A percentile compares a stretch with the other conserved stretches of the same genome.
Conservation (phyloP, 176 grass and related monocot species). For the Neostapfia colusana region DNA sequence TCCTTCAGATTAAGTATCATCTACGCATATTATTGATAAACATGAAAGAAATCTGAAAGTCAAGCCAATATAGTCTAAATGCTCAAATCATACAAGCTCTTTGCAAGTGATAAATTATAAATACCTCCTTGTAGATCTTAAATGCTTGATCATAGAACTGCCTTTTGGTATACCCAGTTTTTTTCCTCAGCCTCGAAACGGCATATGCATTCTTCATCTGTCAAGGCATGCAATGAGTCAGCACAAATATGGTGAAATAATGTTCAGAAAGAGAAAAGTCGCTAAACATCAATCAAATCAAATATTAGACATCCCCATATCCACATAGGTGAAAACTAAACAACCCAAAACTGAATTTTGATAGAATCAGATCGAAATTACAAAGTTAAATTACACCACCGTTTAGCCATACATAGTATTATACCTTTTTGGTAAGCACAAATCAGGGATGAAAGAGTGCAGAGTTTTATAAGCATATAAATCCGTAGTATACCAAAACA, state of each 20-base stretch:
- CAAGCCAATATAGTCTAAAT: slow-evolving; percentile 1
- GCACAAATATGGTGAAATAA: slow-evolving; percentile 13
- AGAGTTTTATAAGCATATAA: slow-evolving; percentile 10
- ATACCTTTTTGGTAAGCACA: slow-evolving; percentile 6
- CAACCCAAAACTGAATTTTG: slow-evolving; percentile 1
- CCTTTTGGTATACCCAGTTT: slow-evolving; percentile 84
- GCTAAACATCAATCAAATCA: slow-evolving; percentile 13
- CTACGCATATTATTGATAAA: neutral
- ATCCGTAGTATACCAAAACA: slow-evolving; percentile 15
- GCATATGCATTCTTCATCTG: slow-evolving; percentile 98
- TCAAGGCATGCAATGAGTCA: slow-evolving; percentile 37
- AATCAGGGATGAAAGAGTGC: neutral
- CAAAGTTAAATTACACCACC: neutral
- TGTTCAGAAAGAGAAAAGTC: slow-evolving; percentile 2
- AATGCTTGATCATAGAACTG: slow-evolving; percentile 85
- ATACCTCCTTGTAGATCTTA: slow-evolving; percentile 88
- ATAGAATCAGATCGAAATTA: slow-evolving; percentile 20
- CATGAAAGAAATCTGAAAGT: neutral
- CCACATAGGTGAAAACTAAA: slow-evolving; percentile 15
- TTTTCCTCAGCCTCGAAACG: slow-evolving; percentile 75
- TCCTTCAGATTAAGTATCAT: neutral
- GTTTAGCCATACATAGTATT: too few species aligned
- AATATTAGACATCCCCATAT: slow-evolving; percentile 18
- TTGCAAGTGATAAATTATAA: slow-evolving; percentile 36
- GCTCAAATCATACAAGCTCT: neutral